Evolutionary conservation across 202 grass and related monocot genomes (phyloP), one percentile per base, ranked within the genome.

Genomic region (Zoysia matrella): DNA sequence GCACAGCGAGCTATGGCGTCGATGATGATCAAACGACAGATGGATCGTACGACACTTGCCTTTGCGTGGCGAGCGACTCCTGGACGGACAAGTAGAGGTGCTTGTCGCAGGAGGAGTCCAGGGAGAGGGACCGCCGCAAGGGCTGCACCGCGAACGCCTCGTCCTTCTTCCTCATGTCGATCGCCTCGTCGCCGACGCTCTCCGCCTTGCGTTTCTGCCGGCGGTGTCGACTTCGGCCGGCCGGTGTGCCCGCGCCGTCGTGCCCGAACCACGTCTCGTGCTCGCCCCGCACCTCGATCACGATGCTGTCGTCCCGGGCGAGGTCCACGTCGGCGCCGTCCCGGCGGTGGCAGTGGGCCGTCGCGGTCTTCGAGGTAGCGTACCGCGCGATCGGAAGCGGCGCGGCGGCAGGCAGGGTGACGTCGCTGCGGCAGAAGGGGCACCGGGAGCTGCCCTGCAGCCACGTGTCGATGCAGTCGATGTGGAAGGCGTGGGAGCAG

Each of bases 381-480:
- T 5, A 39, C 49, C 60, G 63, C 11, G 40, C 1, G n/a, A 58
- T 2, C n/a, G 50, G 61, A 1, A 16, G 62, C 60, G n/a, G 16
- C 11, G 22, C 40, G 11, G 83, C 47, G 53, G 85, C 47, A 42
- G 68, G 88, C 47, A 75, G 66, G 11, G 80, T 87, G 76, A 95
- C 86, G 69, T 83, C 71, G n/a, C 85, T 76, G 16, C 96, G 91
- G 79, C 96, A 98, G 30, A 98, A 78, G 4, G 96, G 96, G 83
- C 96, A 98, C 3, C 90, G 87, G 3, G 87, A 75, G 82, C 88
- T 95, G 91, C 76, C 86, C 82, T 95, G 92, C 13, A 97, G 91
- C 94, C 94, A 97, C 11, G 86, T 85, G 80, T 97, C 94, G 60
- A 93, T 91, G 85, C 94, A 97, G 80, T 97, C 94, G 14, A 93